Percentiles rank a stretch among this genome's conserved stretches.
phyloP scores from a whole-genome alignment of 1,139 yeast genomes.

The Candida sp. region DNA sequence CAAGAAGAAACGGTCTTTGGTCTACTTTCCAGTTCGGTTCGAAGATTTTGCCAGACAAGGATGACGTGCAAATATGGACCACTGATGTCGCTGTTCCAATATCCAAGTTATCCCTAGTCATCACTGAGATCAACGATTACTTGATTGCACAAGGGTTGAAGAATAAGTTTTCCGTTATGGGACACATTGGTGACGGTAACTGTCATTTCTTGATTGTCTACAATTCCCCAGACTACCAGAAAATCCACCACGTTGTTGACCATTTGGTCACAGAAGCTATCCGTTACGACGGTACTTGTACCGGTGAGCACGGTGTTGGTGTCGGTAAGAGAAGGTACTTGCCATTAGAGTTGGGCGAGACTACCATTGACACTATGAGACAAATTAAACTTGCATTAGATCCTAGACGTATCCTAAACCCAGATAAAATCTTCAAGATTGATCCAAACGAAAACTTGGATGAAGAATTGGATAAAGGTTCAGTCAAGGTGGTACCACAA shows the following conservation, averaged over 20 bases:
- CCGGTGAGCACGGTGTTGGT: conserved; percentile 55
- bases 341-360: conserved; percentile 37
- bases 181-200: conserved; percentile 70
- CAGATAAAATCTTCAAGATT: conserved; percentile 39
- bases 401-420: conserved; percentile 36
- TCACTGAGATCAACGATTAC: conserved; percentile 54
- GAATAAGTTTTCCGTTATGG: conserved; percentile 52
- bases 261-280: conserved; percentile 55
- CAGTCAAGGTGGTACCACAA: conserved; percentile 14
- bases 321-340: conserved; percentile 47
- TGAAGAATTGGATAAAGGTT: conserved; percentile 28
- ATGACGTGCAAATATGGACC: conserved; percentile 77
- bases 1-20: conserved; percentile 89
- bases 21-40: conserved; percentile 74
- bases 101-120: conserved; percentile 50
- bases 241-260: conserved; percentile 44
- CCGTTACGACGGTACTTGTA: conserved; percentile 46
- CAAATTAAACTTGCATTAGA: conserved; percentile 34
- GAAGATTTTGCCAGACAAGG: conserved; percentile 43
- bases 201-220: conserved; percentile 58
- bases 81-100: conserved; percentile 78
- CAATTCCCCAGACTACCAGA: conserved; percentile 45
- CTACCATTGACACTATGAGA: conserved; percentile 47
- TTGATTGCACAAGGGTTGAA: conserved; percentile 43
- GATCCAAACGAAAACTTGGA: conserved; percentile 44